These are phyloP conservation scores for Chaetomium strumarium DNA, from an alignment of 2,329 filamentous ascomycete genomes.

Conservation along the genomic window DNA sequence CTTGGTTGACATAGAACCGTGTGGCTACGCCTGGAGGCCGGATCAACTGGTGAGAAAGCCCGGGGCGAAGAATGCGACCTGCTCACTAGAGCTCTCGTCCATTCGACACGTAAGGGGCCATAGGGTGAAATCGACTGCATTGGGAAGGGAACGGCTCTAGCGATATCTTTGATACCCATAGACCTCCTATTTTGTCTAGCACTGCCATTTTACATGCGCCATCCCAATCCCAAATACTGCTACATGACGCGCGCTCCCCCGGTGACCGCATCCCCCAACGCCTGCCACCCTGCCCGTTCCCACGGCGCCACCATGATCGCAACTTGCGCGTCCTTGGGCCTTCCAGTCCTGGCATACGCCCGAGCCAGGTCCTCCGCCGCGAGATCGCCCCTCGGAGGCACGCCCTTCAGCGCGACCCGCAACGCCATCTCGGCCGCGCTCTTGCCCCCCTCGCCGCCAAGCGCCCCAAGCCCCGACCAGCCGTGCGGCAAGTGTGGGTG, in stretches of 20 bases:
- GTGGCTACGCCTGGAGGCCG: no score
- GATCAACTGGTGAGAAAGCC: no score
- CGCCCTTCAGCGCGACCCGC: conserved; percentile 65
- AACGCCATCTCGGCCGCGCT: conserved; percentile 71
- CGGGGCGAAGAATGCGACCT: no score
- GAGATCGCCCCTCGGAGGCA: conserved; percentile 66
- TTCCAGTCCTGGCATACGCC: conserved; percentile 69
- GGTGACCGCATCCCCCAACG: conserved; percentile 39
- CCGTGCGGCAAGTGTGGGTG: conserved; percentile 72
- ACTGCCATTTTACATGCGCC: background rate
- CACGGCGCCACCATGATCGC: conserved; percentile 80
- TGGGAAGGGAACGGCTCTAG: background rate
- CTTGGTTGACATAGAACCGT: no score
- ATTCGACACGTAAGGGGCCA: no score
- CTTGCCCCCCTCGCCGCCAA: conserved; percentile 33
- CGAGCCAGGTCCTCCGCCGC: conserved; percentile 63
- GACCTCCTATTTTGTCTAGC: background rate
- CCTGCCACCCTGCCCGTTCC: conserved; percentile 59
- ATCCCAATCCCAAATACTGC: background rate
- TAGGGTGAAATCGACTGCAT: background rate
- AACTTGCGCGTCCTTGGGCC: conserved; percentile 66
- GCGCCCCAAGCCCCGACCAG: conserved; percentile 68
- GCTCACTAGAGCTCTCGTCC: no score
- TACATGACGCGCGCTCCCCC: conserved; percentile 10
- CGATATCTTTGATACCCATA: background rate